phyloP scores from a whole-genome alignment of 2,329 filamentous ascomycete species.

The Penicillium hesseltinei region DNA sequence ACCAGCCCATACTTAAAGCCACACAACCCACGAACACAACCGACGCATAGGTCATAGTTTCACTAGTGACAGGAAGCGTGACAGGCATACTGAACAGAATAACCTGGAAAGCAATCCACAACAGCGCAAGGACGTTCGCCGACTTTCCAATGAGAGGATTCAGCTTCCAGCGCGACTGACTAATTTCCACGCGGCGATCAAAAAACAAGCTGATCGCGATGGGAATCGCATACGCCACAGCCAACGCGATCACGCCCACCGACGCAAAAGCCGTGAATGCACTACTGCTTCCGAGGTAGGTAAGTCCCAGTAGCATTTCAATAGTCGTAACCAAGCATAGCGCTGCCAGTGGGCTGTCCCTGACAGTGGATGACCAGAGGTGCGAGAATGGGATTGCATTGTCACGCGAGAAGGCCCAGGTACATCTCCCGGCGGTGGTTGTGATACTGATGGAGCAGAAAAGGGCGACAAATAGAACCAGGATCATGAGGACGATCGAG shows the following conservation, averaged over 20 bases:
- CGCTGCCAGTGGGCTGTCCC: not conserved
- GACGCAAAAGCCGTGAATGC: slow-evolving; percentile 53
- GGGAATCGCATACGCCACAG: slow-evolving; percentile 57
- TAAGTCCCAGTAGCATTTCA: slow-evolving; percentile 51
- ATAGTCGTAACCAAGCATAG: slow-evolving; percentile 47
- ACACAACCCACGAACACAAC: slow-evolving; percentile 59
- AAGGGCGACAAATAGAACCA: slow-evolving; percentile 51
- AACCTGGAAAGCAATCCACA: slow-evolving; percentile 54
- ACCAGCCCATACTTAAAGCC: slow-evolving; percentile 52
- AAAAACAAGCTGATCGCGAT: slow-evolving; percentile 38
- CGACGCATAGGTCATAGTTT: slow-evolving; percentile 57
- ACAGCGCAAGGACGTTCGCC: slow-evolving; percentile 49
- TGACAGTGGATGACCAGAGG: slow-evolving; percentile 30
- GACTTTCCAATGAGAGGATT: slow-evolving; percentile 36
- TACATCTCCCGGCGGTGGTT: slow-evolving; percentile 48
- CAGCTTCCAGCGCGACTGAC: too few relatives aligned
- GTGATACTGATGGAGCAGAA: slow-evolving; percentile 57
- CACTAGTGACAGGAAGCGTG: slow-evolving; percentile 52
- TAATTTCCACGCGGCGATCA: slow-evolving; percentile 19
- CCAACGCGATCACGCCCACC: slow-evolving; percentile 57
- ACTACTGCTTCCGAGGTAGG: slow-evolving; percentile 47
- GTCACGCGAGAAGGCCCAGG: slow-evolving; percentile 49
- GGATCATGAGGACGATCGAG: slow-evolving; percentile 21
- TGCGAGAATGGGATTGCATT: slow-evolving; percentile 44
- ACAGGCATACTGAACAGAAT: slow-evolving; percentile 56